A percentile compares a stretch with the other conserved stretches of the same genome.
Conservation (phyloP, 345 rosid genomes). For the Brassica napus region DNA sequence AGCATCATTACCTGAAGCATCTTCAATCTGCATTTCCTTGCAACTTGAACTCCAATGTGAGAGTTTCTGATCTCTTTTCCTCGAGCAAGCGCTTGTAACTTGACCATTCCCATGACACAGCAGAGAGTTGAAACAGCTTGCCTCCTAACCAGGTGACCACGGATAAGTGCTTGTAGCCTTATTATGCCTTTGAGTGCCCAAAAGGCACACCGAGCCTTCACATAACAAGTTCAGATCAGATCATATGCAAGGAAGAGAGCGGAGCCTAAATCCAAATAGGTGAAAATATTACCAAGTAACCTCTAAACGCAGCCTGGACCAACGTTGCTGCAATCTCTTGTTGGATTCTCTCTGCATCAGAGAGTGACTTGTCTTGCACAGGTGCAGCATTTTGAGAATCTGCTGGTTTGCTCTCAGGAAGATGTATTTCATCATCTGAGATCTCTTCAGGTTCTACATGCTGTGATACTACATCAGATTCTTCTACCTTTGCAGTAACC, state of each 20-base stretch:
- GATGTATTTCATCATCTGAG: constrained; percentile 42
- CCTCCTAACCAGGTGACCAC: constrained; percentile 93
- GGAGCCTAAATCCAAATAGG: constrained; percentile 3
- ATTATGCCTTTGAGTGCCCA: constrained; percentile 93
- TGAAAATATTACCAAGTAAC: constrained; percentile 71
- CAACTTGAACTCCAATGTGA: constrained; percentile 50
- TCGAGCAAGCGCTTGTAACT: constrained; percentile 76
- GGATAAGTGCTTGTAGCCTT: constrained; percentile 93
- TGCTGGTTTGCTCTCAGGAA: constrained; percentile 42
- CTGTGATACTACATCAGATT: constrained; percentile 48
- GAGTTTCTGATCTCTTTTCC: constrained; percentile 66
- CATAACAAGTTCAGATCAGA: constrained; percentile 32
- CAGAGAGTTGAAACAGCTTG: constrained; percentile 82
- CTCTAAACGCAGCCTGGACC: constrained; percentile 94
- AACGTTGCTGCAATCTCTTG: constrained; percentile 74
- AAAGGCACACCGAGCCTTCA: constrained; percentile 96
- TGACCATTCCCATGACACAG: constrained; percentile 80
- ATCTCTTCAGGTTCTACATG: constrained; percentile 48
- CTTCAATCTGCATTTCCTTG: constrained; percentile 32
- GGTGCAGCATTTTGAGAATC: constrained; percentile 38
- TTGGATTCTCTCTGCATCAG: constrained; percentile 56
- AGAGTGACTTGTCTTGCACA: constrained; percentile 28
- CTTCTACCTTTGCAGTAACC: constrained; percentile 60
- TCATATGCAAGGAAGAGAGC: neutral
- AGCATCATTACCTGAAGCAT: constrained; percentile 53